phyloP scores from a whole-genome alignment of 768 basidiomycete genomes.

The Tricholoma bakamatsutake region DNA sequence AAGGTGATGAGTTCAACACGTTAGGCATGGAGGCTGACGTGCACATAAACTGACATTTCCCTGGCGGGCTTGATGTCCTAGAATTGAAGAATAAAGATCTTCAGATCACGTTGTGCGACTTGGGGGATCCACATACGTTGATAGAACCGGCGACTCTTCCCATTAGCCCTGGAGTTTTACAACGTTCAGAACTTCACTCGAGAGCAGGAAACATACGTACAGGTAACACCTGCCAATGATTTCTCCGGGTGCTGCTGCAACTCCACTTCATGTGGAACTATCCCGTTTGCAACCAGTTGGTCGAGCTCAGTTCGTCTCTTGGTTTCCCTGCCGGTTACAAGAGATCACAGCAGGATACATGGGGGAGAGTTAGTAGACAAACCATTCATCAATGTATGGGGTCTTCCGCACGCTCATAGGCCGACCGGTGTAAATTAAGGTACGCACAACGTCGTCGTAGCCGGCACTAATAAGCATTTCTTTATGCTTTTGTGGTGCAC shows the following conservation, averaged over 20 bases:
- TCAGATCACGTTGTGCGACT: neutral
- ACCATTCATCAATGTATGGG: constrained; percentile 74
- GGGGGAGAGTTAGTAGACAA: constrained; percentile 11
- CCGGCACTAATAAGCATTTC: constrained; percentile 60
- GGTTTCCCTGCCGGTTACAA: constrained; percentile 44
- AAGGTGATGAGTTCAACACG: constrained; percentile 10
- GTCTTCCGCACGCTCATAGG: constrained; percentile 82
- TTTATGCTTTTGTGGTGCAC: constrained; percentile 71
- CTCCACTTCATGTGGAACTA: constrained; percentile 73
- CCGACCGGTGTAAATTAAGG: constrained; percentile 71
- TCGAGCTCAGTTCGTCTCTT: constrained; percentile 54
- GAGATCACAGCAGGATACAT: neutral
- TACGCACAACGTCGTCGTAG: constrained; percentile 70
- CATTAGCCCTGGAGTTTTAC: constrained; percentile 54
- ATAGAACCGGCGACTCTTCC: constrained; percentile 73
- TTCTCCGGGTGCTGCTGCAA: constrained; percentile 63
- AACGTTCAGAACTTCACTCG: neutral
- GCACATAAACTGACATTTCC: constrained; percentile 55
- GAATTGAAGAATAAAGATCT: constrained; percentile 3
- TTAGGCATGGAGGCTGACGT: neutral
- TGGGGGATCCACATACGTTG: constrained; percentile 32
- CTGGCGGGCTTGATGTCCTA: constrained; percentile 82
- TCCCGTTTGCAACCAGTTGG: constrained; percentile 52
- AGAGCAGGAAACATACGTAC: constrained; percentile 31
- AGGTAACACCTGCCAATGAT: constrained; percentile 51